Evolutionary conservation across 1,284 basidiomycete genomes (phyloP).

Genomic region (Porogramme epimiltina): DNA sequence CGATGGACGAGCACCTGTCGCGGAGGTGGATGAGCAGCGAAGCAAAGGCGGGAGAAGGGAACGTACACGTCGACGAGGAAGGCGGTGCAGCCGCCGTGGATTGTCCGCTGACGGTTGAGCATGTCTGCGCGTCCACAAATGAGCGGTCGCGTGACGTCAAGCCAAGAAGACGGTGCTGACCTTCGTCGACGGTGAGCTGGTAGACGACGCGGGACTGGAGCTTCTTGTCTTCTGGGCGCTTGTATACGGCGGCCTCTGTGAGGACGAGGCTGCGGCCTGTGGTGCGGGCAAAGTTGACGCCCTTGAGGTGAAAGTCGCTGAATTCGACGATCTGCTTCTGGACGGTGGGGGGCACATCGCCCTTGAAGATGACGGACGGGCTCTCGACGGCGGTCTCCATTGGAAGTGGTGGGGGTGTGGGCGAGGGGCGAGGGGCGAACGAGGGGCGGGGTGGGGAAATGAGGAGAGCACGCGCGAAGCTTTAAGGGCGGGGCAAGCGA

Average conservation of each 20-base stretch:
- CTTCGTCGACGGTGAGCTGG: slow-evolving; percentile 6
- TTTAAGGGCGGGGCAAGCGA: neutral
- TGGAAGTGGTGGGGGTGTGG: neutral
- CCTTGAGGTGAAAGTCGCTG: slow-evolving; percentile 12
- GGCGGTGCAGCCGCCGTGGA: slow-evolving; percentile 30
- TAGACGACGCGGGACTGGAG: slow-evolving; percentile 10
- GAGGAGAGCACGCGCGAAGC: neutral
- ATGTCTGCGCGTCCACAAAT: slow-evolving; percentile 20
- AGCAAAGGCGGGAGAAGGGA: neutral
- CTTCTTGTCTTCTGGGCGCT: slow-evolving; percentile 11
- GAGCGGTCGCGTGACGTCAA: neutral
- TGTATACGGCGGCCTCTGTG: slow-evolving; percentile 8
- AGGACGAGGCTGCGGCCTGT: slow-evolving; percentile 8
- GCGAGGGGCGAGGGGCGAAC: neutral
- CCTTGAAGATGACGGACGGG: slow-evolving; percentile 4
- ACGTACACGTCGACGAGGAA: slow-evolving; percentile 22
- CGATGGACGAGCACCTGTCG: slow-evolving; percentile 42
- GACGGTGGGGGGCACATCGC: slow-evolving; percentile 6
- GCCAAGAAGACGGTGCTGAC: neutral
- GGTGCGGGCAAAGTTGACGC: slow-evolving; percentile 6
- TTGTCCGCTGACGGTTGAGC: slow-evolving; percentile 20
- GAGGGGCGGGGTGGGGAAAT: neutral
- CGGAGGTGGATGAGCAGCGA: neutral
- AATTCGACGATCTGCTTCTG: slow-evolving; percentile 12
- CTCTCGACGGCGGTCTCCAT: neutral